Conservation (phyloP, 2,329 filamentous ascomycete genomes). For the Sclerotinia minor region DNA sequence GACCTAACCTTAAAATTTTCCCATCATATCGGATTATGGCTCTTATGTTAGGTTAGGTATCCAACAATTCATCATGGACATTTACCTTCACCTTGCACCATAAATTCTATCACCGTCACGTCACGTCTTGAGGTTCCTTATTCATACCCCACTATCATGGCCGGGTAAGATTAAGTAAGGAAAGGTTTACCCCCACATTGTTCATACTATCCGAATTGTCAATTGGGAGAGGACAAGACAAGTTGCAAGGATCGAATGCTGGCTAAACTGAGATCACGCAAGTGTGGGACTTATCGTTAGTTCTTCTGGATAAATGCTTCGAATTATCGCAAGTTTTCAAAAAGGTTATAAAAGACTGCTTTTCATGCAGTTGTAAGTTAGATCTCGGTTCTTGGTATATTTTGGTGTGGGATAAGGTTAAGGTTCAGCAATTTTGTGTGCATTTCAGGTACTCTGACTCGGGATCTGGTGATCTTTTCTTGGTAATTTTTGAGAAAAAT, state of each 20-base stretch:
- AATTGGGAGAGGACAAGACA: slow-evolving; percentile 16
- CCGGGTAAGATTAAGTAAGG: background rate
- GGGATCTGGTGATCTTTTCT: background rate
- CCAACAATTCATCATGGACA: background rate
- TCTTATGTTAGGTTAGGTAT: too few relatives aligned
- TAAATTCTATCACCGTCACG: background rate
- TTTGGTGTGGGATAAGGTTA: too few relatives aligned
- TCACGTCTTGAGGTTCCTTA: background rate
- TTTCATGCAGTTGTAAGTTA: background rate
- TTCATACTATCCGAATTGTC: too few relatives aligned
- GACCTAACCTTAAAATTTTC: too few relatives aligned
- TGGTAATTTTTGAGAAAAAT: background rate
- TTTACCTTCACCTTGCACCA: background rate
- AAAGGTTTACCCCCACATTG: background rate
- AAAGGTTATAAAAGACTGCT: background rate
- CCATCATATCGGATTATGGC: background rate
- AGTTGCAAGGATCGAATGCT: background rate
- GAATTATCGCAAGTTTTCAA: background rate
- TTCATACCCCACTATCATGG: background rate
- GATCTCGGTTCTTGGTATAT: background rate
- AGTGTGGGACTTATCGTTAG: background rate
- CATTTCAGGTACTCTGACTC: background rate
- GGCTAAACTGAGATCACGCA: background rate
- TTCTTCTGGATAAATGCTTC: background rate
- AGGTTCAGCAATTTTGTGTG: too few relatives aligned